Evolutionary conservation across 768 basidiomycete species (phyloP), one percentile per base, ranked within the genome.

Genomic region (Leccinum uliginosum): DNA sequence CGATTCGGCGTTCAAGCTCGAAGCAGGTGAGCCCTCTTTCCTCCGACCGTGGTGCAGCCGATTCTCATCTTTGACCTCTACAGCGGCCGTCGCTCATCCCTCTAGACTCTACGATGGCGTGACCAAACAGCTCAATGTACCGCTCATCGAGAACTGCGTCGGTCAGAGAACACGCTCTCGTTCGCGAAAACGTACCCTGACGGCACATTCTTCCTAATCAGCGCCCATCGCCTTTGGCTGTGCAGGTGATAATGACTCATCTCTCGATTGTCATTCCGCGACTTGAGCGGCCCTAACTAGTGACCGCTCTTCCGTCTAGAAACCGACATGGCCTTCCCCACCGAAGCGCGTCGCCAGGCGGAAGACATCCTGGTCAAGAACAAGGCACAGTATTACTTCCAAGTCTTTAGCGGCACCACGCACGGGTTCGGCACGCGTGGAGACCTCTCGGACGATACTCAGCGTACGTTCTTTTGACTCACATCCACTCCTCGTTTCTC

Each of bases 41-140:
- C n/a, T 43, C 19, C 40, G 40, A 19, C n/a, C 12, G n/a, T n/a
- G n/a, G 38, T 40, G 9, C 9, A 26, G 2, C n/a, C n/a, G n/a
- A n/a, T 38, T 15, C 15, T 26, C 3, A 4, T 12, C 24, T 40
- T 19, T 21, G 2, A 1, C 17, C 11, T 29, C 26, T 4, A 23
- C 50, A 84, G 82, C 73, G 23, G 83, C 83, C 2, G 78, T 85
- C 46, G 82, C 78, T 4, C 83, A 85, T 63, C 85, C 85, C 0
- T 75, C 79, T 1, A 9, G 6, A 3, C 21, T 69, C 3, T 60
- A 17, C 19, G 56, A 65, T 4, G 0, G 10, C 6, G 14, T 14
- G 1, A 62, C 65, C 21, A 56, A 59, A 19, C 68, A 69, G 55
- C 60, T 85, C 38, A 78, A 74, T 27, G 76, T 78, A 57, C 75